Base-by-base conservation (phyloP, 176 grass and related monocot genomes). In the Thinopyrum elongatum region DNA sequence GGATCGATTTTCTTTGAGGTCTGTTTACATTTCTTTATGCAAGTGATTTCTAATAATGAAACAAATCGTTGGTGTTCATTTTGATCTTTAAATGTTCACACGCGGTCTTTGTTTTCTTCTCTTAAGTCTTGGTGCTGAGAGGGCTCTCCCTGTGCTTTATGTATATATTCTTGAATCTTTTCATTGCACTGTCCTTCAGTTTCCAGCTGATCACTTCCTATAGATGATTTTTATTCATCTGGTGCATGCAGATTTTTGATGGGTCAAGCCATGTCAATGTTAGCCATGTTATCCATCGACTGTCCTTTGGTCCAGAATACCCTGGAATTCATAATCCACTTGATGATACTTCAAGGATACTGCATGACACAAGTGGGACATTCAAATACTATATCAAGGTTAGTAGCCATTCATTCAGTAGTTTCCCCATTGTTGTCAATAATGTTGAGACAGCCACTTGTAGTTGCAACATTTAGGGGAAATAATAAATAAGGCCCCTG, bases 381-480 rank as follows among this genome's bases (percentile, higher is more conserved):
- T 99, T 96, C 85, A 99, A 99, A 85, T 99, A 99, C 60, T 99
- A 99, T 85, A 99, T 99, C 77, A 99, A 99, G 94, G 97, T 96
- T 85, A 81, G 44, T 80, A 51, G 28, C n/a, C 42, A 23, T 87
- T 70, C 4, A 41, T 86, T 21, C 71, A 71, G 17, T 74, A 72
- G 61, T 42, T 74, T 79, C 46, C 59, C 6, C 19, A 80, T 85
- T 65, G 36, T 80, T 34, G 46, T 81, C 26, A 81, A 75, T 7
- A 36, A 85, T 77, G 63, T 78, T 44, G 64, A 47, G 58, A 29
- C 5, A 60, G 1, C 27, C 44, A 22, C 26, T 67, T 83, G 33
- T 44, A 65, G 25, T 72, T 28, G 35, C 17, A 70, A 82, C 71
- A 53, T 78, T 21, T 81, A n/a, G 38, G 11, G 26, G 44, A 36